Base-by-base conservation (phyloP, 331 rosid species). In the Pyrus hybrid region DNA sequence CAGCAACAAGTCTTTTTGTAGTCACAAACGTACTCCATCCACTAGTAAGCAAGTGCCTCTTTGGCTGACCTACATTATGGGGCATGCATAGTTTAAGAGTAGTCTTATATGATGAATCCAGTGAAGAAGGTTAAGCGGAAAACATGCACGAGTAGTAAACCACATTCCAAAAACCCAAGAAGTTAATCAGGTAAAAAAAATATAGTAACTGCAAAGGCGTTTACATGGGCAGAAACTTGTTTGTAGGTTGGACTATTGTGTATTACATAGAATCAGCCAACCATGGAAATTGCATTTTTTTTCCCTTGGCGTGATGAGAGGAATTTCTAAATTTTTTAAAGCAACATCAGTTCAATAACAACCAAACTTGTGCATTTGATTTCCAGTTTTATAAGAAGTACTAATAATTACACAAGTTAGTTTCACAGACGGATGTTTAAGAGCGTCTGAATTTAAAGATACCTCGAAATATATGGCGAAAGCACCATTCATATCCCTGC, bases 1-100 rank as follows among this genome's bases (percentile, higher is more conserved):
- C 92, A 22, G 92, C 77, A 77, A 57, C 78, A 72, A 90, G 93
- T 60, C 80, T 90, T 79, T 90, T 92, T 23, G 92, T 68, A 58
- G 80, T 80, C 7, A 88, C 85, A 65, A 92, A 92, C 51, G 81
- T 81, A 82, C 88, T 92, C 97, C 93, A 92, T 29, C 93, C 93
- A 71, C 86, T 83, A 8, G 96, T 92, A 74, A 92, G 86, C 82
- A 90, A 77, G 82, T 92, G 93, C 72, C 91, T 80, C 85, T 71
- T 90, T 9, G 96, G 90, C 66, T 86, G 80, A 76, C 92, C 97
- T 92, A 86, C 76, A 68, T 53, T 75, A 68, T 32, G 17, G 77
- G 21, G 79, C 6, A 77, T 53, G 35, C 49, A 77, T 67, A 17
- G 67, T 67, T 63, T 35, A 45, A 51, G 45, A 30, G 18, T 64